Base-by-base conservation (phyloP, 345 rosid genomes). In the Bruguiera gymnorhiza region DNA sequence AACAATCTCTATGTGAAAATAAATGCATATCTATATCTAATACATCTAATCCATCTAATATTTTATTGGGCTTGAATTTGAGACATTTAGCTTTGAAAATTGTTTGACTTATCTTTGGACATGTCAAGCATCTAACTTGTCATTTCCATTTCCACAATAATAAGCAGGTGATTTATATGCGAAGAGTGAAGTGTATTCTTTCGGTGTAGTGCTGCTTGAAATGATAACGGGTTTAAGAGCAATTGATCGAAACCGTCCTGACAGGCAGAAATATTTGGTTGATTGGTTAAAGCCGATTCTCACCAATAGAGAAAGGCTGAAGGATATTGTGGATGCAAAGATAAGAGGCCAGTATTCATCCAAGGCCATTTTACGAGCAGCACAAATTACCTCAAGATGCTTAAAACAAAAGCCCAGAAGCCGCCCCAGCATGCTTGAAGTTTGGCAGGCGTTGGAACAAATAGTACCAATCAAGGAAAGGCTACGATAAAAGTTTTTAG, bases 111-210 rank as follows among this genome's bases (percentile, higher is more conserved):
- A 39, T 11, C 48, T 39, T 15, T 43, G 3, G 6, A 13, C 50
- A 43, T 13, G 4, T 15, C 50, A 43, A 43, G 13, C 50, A 3
- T 13, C 18, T 43, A 3, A 15, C 19, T 11, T 43, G 19, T 13
- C 50, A 43, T 43, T 43, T 43, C 19, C 50, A 43, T 43, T 39
- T 13, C 5, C 50, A 43, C 50, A 11, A 13, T 0, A 4, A 50
- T 46, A 11, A 60, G 57, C 78, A 85, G 89, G 89, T 43, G 86
- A 82, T 78, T 59, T 89, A 24, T 86, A 81, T 11, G 88, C 86
- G 61, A 85, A 85, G 76, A 89, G 94, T 53, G 94, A 89, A 68
- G 91, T 86, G 43, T 89, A 83, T 24, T 84, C 89, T 9, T 86
- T 86, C 9, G 91, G 91, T 1, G 91, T 86, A 16, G 86, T 89